Base-by-base conservation (phyloP, 768 basidiomycete genomes). In the Hebeloma cylindrosporum region DNA sequence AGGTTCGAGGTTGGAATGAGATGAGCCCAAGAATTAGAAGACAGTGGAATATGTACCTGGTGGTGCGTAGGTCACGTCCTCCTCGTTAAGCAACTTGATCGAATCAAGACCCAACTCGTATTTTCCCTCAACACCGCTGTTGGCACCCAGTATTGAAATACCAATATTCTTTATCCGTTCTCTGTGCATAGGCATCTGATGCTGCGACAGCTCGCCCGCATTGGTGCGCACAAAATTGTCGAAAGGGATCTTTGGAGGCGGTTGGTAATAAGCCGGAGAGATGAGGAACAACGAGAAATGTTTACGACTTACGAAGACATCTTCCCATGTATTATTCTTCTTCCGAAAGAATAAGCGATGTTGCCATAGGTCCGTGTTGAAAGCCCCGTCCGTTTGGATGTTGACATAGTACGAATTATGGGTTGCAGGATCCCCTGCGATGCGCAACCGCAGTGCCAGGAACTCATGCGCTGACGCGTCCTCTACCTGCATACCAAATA, bases 351-450 rank as follows among this genome's bases (percentile, higher is more conserved):
- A 89, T n/a, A 98, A 71, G 25, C 90, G 78, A 54, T 97, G 93
- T 60, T 96, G 95, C 85, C 89, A 98, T n/a, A 98, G 70, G 61
- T 95, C 92, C 27, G 82, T 85, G 38, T 82, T 77, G 37, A 88
- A 73, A 32, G 80, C 75, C 1, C 88, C 87, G 40, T 92, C 87
- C 2, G 93, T 95, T 63, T 96, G 93, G 34, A 97, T 69, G 66
- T 98, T 97, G 36, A 92, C 86, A 54, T 87, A 94, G 72, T 93
- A 97, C n/a, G 88, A 83, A 53, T 80, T 81, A 50, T 82, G 79
- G 30, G 87, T 87, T 29, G 79, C 74, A 16, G 83, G 80, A 51
- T 90, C 81, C 2, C 93, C 94, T 18, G 77, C 77, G 47, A 85
- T 78, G 11, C 89, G 83, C 8, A 96, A 67, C 3, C 89, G 83